phyloP scores from a whole-genome alignment of 192 early-diverging fungal genomes.

The Dissophora ornata region DNA sequence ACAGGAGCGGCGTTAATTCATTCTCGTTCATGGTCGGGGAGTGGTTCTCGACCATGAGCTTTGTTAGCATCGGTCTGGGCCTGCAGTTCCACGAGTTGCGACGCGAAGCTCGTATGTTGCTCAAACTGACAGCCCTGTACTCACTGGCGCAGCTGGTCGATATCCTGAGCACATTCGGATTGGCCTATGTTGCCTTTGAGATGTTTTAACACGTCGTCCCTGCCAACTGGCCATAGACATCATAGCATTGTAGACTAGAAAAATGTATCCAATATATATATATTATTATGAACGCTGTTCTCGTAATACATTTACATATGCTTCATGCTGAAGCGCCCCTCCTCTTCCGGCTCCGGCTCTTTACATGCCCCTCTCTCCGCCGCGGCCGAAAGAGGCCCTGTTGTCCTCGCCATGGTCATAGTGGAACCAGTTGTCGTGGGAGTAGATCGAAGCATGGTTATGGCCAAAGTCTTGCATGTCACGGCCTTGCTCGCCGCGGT shows the following conservation, averaged over 20 bases:
- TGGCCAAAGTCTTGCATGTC: slow-evolving; percentile 15
- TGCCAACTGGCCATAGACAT: not conserved
- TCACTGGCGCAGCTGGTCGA: slow-evolving; percentile 62
- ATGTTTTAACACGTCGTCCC: slow-evolving; percentile 23
- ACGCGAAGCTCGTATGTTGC: slow-evolving; percentile 53
- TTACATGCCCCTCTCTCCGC: slow-evolving; percentile 38
- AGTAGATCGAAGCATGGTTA: slow-evolving; percentile 32
- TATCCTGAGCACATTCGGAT: slow-evolving; percentile 56
- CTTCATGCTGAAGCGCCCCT: too few relatives aligned
- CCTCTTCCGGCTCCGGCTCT: not conserved
- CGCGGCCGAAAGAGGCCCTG: not conserved
- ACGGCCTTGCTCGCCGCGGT: slow-evolving; percentile 26
- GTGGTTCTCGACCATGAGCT: slow-evolving; percentile 66
- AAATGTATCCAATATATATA: not conserved
- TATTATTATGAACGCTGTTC: not conserved
- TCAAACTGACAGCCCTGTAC: slow-evolving; percentile 60
- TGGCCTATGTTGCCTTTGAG: slow-evolving; percentile 64
- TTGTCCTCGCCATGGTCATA: slow-evolving; percentile 22
- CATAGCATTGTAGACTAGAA: not conserved
- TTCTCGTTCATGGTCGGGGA: slow-evolving; percentile 65
- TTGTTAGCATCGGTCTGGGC: slow-evolving; percentile 64
- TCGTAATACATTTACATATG: too few relatives aligned
- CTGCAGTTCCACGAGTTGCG: slow-evolving; percentile 61
- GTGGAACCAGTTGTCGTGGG: slow-evolving; percentile 50
- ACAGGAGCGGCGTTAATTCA: slow-evolving; percentile 49